phyloP scores from a whole-genome alignment of 2,329 filamentous ascomycete species.

The Diaporthe helianthi region DNA sequence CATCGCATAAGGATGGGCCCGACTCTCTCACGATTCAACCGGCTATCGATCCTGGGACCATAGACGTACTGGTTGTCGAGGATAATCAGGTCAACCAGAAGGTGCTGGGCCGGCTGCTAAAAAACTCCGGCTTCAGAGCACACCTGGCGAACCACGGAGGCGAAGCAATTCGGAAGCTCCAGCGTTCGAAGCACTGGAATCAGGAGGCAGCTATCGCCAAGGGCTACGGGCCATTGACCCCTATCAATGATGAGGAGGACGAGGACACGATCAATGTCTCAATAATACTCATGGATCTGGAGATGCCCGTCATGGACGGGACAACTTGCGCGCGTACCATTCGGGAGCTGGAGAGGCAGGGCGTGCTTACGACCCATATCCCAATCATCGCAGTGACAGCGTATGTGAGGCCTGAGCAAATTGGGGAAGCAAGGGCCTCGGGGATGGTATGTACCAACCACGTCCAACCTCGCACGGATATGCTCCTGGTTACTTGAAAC shows the following conservation, averaged over 20 bases:
- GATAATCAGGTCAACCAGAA: slow-evolving; percentile 73
- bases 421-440: slow-evolving; percentile 72
- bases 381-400: slow-evolving; percentile 85
- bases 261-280: slow-evolving; percentile 61
- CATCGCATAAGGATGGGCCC: slow-evolving; percentile 34
- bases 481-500: not conserved
- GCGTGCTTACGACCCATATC: slow-evolving; percentile 69
- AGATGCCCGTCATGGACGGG: slow-evolving; percentile 85
- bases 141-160: slow-evolving; percentile 68
- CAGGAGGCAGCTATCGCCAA: slow-evolving; percentile 15
- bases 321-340: slow-evolving; percentile 75
- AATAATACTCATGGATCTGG: slow-evolving; percentile 80
- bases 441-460: slow-evolving; percentile 67
- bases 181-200: slow-evolving; percentile 63
- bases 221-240: slow-evolving; percentile 16
- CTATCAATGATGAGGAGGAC: slow-evolving; percentile 49
- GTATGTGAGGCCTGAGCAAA: slow-evolving; percentile 78
- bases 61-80: slow-evolving; percentile 70
- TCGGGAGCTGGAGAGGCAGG: slow-evolving; percentile 69
- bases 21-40: slow-evolving; percentile 32
- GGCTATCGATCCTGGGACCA: slow-evolving; percentile 45
- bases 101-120: slow-evolving; percentile 67
- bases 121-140: slow-evolving; percentile 66
- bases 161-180: slow-evolving; percentile 63
- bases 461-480: not conserved